Evolutionary conservation across 371 early-diverging fungal species (phyloP).

Genomic region (Lichtheimia ornata): DNA sequence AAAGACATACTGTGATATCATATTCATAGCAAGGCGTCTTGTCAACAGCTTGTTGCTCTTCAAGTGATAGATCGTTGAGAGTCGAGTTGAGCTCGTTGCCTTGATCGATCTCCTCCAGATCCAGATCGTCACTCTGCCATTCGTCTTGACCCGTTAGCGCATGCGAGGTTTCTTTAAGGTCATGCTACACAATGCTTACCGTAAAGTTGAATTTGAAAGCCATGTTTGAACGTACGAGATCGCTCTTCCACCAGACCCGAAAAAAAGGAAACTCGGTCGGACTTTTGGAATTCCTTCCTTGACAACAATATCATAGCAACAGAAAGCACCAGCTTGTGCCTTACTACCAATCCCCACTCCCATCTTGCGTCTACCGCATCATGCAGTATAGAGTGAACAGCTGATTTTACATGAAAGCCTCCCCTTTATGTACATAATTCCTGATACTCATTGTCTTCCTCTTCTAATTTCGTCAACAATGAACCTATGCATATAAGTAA

Average conservation of each 20-base stretch:
- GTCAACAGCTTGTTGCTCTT: slow-evolving; percentile 17
- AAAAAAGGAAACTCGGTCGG: neutral
- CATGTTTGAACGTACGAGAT: slow-evolving; percentile 19
- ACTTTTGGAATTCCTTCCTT: no score
- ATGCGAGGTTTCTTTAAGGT: neutral
- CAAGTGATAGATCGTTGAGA: slow-evolving; percentile 40
- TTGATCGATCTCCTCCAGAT: slow-evolving; percentile 50
- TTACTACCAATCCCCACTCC: no score
- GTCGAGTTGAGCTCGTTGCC: slow-evolving; percentile 37
- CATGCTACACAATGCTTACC: slow-evolving; percentile 23
- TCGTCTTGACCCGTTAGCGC: neutral
- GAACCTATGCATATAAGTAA: no score
- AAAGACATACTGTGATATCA: slow-evolving; percentile 33
- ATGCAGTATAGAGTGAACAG: no score
- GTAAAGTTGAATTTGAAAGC: slow-evolving; percentile 65
- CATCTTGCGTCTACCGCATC: no score
- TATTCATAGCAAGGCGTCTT: slow-evolving; percentile 36
- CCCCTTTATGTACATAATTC: no score
- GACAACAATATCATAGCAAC: no score
- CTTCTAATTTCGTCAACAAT: no score
- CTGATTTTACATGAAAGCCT: no score
- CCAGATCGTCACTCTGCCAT: slow-evolving; percentile 53
- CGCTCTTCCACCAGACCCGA: no score
- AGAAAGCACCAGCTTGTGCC: no score
- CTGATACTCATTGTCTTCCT: no score